Evolutionary conservation across 1,139 yeast species (phyloP), one percentile per base, ranked within the genome.

Genomic region (Waltiozyma sp.): DNA sequence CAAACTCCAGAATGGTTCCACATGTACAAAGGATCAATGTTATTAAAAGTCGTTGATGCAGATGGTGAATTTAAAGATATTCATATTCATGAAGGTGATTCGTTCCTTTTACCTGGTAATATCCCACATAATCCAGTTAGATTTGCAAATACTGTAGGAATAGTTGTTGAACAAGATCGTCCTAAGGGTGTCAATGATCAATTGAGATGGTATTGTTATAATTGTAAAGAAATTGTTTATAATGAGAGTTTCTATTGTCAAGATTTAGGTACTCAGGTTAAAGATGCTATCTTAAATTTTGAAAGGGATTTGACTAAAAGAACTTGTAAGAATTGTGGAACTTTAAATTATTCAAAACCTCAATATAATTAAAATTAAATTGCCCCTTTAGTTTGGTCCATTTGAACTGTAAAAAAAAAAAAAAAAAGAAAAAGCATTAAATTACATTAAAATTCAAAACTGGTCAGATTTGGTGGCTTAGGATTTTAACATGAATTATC

Each of bases 1-100:
- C 94, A 86, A 55, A 89, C 96, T 0, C 96, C 96, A 0, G 96
- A 88, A 57, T 89, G 88, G 74, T 89, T 89, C 61, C 80, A 83
- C 61, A 93, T 83, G 69, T 73, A 82, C 59, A 85, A 86, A 61
- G 96, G 96, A 2, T 68, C 71, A 31, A 88, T 89, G 95, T 74
- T 85, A 28, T 69, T 89, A 49, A 79, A 77, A 53, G 95, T 89
- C 2, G 95, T 88, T 2, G 96, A 88, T 53, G 8, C 23, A 4
- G 80, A 77, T 11, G 93, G 88, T 0, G 72, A 71, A 46, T 88
- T 89, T 63, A 74, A 68, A 53, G 95, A 86, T 53, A 72, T 89
- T 31, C 67, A 73, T 5, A 88, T 89, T 45, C 68, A 72, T 38
- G 96, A 89, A 57, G 95, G 95, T 14, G 95, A 86, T 54, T 81